phyloP scores from a whole-genome alignment of 2,329 filamentous ascomycete genomes.

The Stemphylium beticola region DNA sequence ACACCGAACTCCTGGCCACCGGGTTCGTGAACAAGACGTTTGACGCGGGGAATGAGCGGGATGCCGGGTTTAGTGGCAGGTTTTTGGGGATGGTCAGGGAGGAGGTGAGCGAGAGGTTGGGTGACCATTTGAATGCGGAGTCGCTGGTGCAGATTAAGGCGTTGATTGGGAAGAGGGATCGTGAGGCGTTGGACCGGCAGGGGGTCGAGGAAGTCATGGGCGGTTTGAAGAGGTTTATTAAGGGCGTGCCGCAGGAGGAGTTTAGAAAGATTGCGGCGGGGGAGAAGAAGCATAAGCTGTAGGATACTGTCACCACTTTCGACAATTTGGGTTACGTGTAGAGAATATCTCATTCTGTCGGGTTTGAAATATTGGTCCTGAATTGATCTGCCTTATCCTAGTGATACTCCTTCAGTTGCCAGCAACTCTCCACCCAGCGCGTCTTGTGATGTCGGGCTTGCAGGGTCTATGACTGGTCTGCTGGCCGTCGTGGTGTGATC shows the following conservation, averaged over 20 bases:
- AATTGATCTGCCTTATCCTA: conserved; percentile 28
- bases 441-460: conserved; percentile 19
- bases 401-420: conserved; percentile 40
- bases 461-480: conserved; percentile 6
- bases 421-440: conserved; percentile 40
- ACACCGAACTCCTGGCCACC: conserved; percentile 73
- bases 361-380: no score
- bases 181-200: conserved; percentile 74
- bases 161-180: conserved; percentile 75
- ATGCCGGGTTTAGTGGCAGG: conserved; percentile 59
- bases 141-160: conserved; percentile 85
- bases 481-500: neutral
- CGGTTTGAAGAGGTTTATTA: conserved; percentile 80
- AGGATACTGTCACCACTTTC: no score
- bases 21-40: conserved; percentile 91
- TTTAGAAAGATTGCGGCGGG: conserved; percentile 84
- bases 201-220: conserved; percentile 85
- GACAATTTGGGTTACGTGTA: no score
- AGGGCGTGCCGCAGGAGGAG: conserved; percentile 83
- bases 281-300: conserved; percentile 95
- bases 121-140: conserved; percentile 77
- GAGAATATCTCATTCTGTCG: no score
- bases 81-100: conserved; percentile 75
- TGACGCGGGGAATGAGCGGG: conserved; percentile 59
- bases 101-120: conserved; percentile 82